These are phyloP conservation scores for Arthroderma uncinatum DNA, from an alignment of 2,329 filamentous ascomycete species.

Conservation along the genomic window DNA sequence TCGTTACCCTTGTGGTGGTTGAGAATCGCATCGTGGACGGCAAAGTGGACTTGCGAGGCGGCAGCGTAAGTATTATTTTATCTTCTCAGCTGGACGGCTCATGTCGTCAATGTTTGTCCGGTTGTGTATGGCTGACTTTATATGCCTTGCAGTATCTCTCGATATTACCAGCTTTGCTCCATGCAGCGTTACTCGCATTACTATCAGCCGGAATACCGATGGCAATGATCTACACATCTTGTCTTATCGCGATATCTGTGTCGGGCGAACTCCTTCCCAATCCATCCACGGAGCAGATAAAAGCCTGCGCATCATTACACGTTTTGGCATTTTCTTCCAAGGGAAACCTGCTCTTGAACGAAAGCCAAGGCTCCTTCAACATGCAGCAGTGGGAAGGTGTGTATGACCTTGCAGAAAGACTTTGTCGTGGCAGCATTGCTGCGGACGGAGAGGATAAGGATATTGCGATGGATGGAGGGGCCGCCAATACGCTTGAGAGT, in stretches of 20 bases:
- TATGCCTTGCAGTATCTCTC: conserved; percentile 52
- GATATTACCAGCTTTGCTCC: conserved; percentile 69
- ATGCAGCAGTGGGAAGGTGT: conserved; percentile 64
- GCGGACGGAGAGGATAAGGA: conserved; percentile 35
- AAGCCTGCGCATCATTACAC: conserved; percentile 59
- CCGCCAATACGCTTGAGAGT: conserved; percentile 38
- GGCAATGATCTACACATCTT: conserved; percentile 57
- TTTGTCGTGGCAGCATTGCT: conserved; percentile 58
- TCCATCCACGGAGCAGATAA: conserved; percentile 53
- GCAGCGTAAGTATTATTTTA: conserved; percentile 24
- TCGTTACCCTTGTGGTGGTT: conserved; percentile 34
- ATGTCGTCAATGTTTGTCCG: not conserved
- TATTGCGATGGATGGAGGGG: conserved; percentile 29
- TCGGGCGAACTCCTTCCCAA: conserved; percentile 41
- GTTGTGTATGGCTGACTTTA: not conserved
- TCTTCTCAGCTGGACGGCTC: not conserved
- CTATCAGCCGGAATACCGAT: conserved; percentile 75
- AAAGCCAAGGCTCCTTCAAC: conserved; percentile 72
- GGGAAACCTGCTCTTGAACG: conserved; percentile 60
- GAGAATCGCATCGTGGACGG: conserved; percentile 25
- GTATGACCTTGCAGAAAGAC: conserved; percentile 50
- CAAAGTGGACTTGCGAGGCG: conserved; percentile 26
- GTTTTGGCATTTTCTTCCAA: conserved; percentile 72
- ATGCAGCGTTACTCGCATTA: conserved; percentile 66
- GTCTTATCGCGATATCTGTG: conserved; percentile 48